Evolutionary conservation across 2,329 filamentous ascomycete species (phyloP), one percentile per base, ranked within the genome.

Genomic region (Meredithiella fracta): DNA sequence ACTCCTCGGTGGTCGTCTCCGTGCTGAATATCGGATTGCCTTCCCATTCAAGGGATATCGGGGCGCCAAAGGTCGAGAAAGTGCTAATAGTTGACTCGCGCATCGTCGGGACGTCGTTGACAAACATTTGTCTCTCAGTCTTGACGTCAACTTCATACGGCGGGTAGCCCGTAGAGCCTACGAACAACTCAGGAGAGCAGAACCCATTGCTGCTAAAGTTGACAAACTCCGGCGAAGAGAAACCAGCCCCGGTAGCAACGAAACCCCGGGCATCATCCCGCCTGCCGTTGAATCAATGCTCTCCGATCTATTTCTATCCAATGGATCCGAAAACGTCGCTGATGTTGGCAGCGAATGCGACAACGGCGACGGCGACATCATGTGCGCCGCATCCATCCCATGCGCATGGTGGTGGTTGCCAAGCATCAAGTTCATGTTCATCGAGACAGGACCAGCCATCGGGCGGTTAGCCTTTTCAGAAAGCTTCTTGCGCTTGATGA

Each of bases 401-500:
- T 34, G 29, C n/a, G 40, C 7, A n/a, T 44, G 15, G 15, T 17
- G 15, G 17, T n/a, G 40, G 14, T 34, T 14, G 31, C 44, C n/a
- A 15, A 56, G 7, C 17, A 14, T 34, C 29, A 51, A 20, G 31
- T 51, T 51, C 54, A 56, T 40, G 29, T 49, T 49, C 31, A 56
- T n/a, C 15, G 47, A 22, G 29, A 42, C 54, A 14, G 54, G 20
- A 44, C 29, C 23, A 11, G 54, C 34, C 23, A 56, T 29, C 3
- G 54, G 72, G 64, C 75, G 70, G 54, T 80, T 76, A 54, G 79
- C 75, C 79, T 95, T 95, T 71, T 96, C 91, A 25, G 83, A 82
- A 62, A 94, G 77, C 78, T 97, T 97, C 67, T 92, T 97, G 67
- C 84, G 81, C 80, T 95, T 96, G 75, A 98, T 97, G 69, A 91